Evolutionary conservation across 768 basidiomycete genomes (phyloP), one percentile per base, ranked within the genome.

Genomic region (Mycena capillaripes): DNA sequence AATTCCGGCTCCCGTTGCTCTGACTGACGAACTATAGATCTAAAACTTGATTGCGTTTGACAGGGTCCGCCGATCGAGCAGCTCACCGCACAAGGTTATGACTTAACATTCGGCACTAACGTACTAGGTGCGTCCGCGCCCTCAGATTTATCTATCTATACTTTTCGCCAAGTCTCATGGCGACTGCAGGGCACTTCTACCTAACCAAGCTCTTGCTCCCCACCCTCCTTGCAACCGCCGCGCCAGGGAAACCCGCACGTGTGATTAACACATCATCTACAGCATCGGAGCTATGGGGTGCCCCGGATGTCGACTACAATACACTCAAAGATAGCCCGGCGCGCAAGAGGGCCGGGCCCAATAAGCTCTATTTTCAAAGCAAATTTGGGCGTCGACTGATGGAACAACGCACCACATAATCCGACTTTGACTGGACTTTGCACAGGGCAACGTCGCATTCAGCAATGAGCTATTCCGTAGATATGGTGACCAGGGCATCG

Each of bases 181-280:
- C n/a, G n/a, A 2, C 70, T 27, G 34, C 17, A 89, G 91, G 92
- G 4, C 92, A 89, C 76, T 90, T 86, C 76, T 86, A 89, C 74
- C 84, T 93, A 66, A 92, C 91, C 4, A 81, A 81, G 42, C 79
- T 86, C 10, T 82, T 90, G 42, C 80, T 90, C 34, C 87, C 89
- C 2, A 81, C 79, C 2, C 80, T 88, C n/a, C 71, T 82, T 7
- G 79, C 81, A 3, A 85, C 84, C 1, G 46, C 66, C 17, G 32
- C 66, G 84, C 0, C 83, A 82, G 27, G 79, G 81, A 58, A 83
- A 84, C 57, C 79, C 12, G 56, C 83, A 0, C 87, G 89, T 16
- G 76, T 89, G n/a, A 80, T 90, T 3, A 70, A 77, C 67, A 72
- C 72, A 0, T 64, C 75, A 1, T 77, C 78, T 16, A 77, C 78